Percentiles rank a stretch among this genome's conserved stretches.
These are phyloP conservation scores for Cladophialophora exuberans DNA, from an alignment of 2,329 filamentous ascomycete genomes.

Conservation along the genomic window DNA sequence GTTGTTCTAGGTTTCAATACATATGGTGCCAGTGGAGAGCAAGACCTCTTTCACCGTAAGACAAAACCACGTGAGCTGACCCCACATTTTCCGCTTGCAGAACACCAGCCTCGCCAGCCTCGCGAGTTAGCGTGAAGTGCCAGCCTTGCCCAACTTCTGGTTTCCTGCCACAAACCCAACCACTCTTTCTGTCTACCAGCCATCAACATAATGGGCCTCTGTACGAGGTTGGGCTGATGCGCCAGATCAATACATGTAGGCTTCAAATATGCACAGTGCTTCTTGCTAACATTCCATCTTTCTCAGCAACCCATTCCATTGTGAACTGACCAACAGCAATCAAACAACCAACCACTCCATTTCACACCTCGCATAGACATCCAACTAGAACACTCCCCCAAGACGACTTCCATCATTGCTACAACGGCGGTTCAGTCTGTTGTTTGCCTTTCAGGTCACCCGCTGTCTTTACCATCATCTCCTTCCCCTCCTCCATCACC, in stretches of 20 bases:
- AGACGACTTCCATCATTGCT: slow-evolving; percentile 27
- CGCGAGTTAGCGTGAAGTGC: background rate
- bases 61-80: no score
- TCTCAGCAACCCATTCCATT: slow-evolving; percentile 11
- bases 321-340: slow-evolving; percentile 6
- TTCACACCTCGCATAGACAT: background rate
- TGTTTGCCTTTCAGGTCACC: slow-evolving; percentile 22
- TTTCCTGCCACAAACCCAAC: slow-evolving; percentile 19
- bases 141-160: slow-evolving; percentile 12
- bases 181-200: slow-evolving; percentile 17
- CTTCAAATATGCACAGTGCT: slow-evolving; percentile 3
- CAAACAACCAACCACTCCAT: no score
- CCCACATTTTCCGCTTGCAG: background rate
- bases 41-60: no score
- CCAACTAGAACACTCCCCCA: background rate
- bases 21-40: no score
- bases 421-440: slow-evolving; percentile 16
- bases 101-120: slow-evolving; percentile 13
- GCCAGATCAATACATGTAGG: slow-evolving; percentile 25
- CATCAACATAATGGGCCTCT: slow-evolving; percentile 12
- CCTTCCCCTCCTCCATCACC: slow-evolving; percentile 18
- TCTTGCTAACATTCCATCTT: slow-evolving; percentile 19
- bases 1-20: no score
- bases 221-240: slow-evolving; percentile 23
- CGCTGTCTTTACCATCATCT: background rate